Conservation (phyloP, 345 rosid genomes). For the Melaleuca alternifolia region DNA sequence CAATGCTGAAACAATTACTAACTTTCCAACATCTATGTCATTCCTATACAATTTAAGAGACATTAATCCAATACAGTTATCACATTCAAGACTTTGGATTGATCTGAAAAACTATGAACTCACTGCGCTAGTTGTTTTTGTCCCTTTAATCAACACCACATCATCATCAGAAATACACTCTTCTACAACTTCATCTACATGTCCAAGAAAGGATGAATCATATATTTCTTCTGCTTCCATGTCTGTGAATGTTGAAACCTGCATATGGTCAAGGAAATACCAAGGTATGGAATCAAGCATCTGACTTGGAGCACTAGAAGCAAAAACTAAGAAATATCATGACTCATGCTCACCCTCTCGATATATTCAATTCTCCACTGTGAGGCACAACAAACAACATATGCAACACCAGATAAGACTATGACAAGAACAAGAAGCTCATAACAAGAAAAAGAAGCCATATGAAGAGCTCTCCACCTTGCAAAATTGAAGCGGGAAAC, state of each 20-base stretch:
- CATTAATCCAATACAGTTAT: not conserved
- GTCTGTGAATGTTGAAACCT: constrained; percentile 98
- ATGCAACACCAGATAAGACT: not conserved
- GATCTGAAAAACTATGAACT: constrained; percentile 9
- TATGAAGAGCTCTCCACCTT: no score
- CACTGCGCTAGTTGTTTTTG: constrained; percentile 76
- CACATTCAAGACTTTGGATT: not conserved
- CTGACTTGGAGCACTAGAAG: not conserved
- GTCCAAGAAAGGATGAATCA: constrained; percentile 73
- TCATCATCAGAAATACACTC: constrained; percentile 96
- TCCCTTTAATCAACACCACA: constrained; percentile 84
- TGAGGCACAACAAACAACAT: not conserved
- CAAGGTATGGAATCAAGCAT: not conserved
- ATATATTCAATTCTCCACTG: not conserved
- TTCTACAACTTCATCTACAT: constrained; percentile 86
- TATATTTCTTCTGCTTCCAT: constrained; percentile 99
- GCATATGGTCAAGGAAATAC: not conserved
- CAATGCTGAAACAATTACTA: not conserved
- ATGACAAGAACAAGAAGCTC: not conserved
- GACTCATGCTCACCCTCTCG: not conserved
- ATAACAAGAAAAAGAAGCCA: no score
- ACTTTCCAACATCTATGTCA: not conserved
- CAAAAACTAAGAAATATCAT: not conserved
- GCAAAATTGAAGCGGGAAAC: no score
- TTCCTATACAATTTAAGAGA: not conserved